Evolutionary conservation across 768 basidiomycete genomes (phyloP).

Genomic region (Gelatoporia subvermispora): DNA sequence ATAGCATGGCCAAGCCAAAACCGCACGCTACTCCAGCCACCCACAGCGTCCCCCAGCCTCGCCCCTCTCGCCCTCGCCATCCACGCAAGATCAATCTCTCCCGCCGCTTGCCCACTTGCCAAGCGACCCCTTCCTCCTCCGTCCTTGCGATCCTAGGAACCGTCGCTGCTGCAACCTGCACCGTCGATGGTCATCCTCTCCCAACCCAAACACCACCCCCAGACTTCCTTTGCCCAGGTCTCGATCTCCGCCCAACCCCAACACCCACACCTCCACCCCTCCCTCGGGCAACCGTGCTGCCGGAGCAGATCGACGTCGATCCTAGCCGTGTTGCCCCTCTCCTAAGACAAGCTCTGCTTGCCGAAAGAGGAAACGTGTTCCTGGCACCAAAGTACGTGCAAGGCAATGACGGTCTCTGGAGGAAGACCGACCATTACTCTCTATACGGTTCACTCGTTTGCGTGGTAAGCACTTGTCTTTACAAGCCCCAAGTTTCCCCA

Average conservation of each 20-base stretch:
- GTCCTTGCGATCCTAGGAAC: slow-evolving; percentile 54
- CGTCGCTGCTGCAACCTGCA: slow-evolving; percentile 43
- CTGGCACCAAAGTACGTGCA: slow-evolving; percentile 17
- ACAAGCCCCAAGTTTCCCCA: background rate
- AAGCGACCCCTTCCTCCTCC: slow-evolving; percentile 39
- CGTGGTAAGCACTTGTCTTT: background rate
- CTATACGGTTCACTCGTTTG: slow-evolving; percentile 6
- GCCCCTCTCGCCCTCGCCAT: slow-evolving; percentile 7
- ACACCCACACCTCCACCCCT: slow-evolving; percentile 7
- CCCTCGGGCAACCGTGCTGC: slow-evolving; percentile 7
- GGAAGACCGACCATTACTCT: slow-evolving; percentile 10
- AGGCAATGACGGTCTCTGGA: slow-evolving; percentile 16
- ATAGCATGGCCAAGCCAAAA: slow-evolving; percentile 25
- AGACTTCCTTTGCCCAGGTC: slow-evolving; percentile 54
- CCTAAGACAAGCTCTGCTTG: background rate
- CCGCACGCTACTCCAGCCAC: slow-evolving; percentile 7
- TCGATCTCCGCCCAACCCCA: slow-evolving; percentile 6
- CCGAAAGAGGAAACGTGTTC: slow-evolving; percentile 1
- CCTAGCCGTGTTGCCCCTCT: background rate
- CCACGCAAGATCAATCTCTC: background rate
- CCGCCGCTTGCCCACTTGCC: slow-evolving; percentile 5
- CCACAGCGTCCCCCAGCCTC: slow-evolving; percentile 7
- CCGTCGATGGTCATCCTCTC: slow-evolving; percentile 44
- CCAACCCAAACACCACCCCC: slow-evolving; percentile 35
- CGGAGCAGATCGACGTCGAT: slow-evolving; percentile 2